Percentiles rank a stretch among this genome's conserved stretches.
Evolutionary conservation across 148 eudicot species (phyloP).

Genomic region (Pharnaceum exiguum): DNA sequence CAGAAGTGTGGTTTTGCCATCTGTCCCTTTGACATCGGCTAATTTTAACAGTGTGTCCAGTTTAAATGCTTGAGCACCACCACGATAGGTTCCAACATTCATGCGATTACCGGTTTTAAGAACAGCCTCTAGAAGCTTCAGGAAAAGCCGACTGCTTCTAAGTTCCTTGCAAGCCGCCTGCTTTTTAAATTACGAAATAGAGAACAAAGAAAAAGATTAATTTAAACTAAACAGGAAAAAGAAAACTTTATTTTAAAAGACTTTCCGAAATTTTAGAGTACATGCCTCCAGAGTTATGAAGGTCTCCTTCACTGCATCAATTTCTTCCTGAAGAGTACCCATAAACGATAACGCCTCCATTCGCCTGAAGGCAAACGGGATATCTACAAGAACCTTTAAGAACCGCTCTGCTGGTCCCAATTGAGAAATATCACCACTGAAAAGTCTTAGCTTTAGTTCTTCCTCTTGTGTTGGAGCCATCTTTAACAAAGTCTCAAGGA

Average conservation of each 20-base stretch:
- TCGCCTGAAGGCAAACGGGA: constrained; percentile 67
- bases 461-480: constrained; percentile 79
- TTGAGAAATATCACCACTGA: constrained; percentile 49
- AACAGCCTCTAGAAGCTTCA: constrained; percentile 81
- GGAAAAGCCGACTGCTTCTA: constrained; percentile 57
- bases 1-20: constrained; percentile 75
- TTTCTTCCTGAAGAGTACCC: constrained; percentile 65
- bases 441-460: constrained; percentile 64
- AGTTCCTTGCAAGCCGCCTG: constrained; percentile 80
- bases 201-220: constrained; percentile 2
- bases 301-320: constrained; percentile 43
- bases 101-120: constrained; percentile 82
- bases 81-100: constrained; percentile 77
- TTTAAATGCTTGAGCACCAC: constrained; percentile 76
- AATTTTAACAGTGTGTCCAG: constrained; percentile 70
- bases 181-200: background rate
- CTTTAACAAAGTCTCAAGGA: constrained; percentile 64
- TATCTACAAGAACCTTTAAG: constrained; percentile 60
- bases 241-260: background rate
- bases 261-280: background rate
- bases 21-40: constrained; percentile 73
- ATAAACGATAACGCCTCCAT: constrained; percentile 60
- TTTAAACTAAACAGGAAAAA: background rate
- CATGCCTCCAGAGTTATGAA: constrained; percentile 58
- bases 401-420: constrained; percentile 86